Percentiles rank a stretch among this genome's conserved stretches.
Conservation (phyloP, 75 land plant species). For the Cunninghamia lanceolata region DNA sequence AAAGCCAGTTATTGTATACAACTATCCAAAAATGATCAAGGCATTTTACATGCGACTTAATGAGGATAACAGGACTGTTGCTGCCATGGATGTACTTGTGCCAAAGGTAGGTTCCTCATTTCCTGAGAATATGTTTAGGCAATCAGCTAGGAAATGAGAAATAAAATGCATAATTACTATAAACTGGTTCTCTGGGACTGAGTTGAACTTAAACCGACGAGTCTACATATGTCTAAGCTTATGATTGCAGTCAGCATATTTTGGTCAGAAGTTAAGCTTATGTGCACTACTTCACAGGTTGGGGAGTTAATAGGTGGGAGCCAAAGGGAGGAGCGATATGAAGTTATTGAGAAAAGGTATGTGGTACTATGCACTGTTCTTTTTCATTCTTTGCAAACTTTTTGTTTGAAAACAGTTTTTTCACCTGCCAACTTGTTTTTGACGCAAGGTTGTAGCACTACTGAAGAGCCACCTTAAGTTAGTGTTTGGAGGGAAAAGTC, state of each 20-base stretch:
- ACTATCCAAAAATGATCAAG: conserved; percentile 93
- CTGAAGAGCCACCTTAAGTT: no score
- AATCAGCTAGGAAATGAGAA: background rate
- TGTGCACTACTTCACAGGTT: background rate
- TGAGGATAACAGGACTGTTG: conserved; percentile 92
- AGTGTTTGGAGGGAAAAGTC: background rate
- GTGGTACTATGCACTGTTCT: background rate
- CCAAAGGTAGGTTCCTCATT: conserved; percentile 67
- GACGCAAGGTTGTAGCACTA: background rate
- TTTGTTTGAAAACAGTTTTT: background rate
- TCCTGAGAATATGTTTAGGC: background rate
- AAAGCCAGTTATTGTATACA: conserved; percentile 98
- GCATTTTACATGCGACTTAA: conserved; percentile 99
- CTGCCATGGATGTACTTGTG: conserved; percentile 99
- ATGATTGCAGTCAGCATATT: background rate
- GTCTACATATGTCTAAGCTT: background rate
- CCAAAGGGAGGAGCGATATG: conserved; percentile 91
- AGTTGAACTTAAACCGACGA: background rate
- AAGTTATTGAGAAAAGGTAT: conserved; percentile 68
- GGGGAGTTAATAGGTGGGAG: conserved; percentile 81
- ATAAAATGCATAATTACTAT: background rate
- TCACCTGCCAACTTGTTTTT: background rate
- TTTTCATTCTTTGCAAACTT: background rate
- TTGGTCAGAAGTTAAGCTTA: background rate
- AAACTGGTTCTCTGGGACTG: background rate